phyloP scores from a whole-genome alignment of 805 yeast genomes.

The Candida multigemmis region DNA sequence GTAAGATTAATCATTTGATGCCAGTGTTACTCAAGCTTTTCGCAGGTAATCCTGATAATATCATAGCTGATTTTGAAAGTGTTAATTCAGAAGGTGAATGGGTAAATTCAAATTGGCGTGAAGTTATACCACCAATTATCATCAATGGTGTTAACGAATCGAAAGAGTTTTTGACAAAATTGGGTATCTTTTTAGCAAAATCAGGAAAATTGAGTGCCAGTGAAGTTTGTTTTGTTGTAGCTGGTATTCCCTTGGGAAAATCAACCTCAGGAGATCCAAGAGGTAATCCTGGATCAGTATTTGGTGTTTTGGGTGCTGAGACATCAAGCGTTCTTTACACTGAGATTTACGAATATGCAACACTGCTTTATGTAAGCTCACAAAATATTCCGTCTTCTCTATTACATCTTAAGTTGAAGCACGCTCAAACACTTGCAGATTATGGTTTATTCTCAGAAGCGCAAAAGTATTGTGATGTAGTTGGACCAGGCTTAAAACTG shows the following conservation, averaged over 20 bases:
- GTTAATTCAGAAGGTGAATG: slow-evolving; percentile 36
- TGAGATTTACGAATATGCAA: slow-evolving; percentile 61
- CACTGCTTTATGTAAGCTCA: no score
- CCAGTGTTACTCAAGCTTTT: slow-evolving; percentile 55
- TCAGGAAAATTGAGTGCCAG: slow-evolving; percentile 24
- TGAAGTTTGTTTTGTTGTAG: slow-evolving; percentile 36
- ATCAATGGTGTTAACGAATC: slow-evolving; percentile 17
- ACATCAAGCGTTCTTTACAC: slow-evolving; percentile 36
- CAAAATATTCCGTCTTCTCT: slow-evolving; percentile 43
- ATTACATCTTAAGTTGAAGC: slow-evolving; percentile 51
- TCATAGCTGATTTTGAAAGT: slow-evolving; percentile 39
- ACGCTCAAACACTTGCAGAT: slow-evolving; percentile 65
- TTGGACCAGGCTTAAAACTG: slow-evolving; percentile 15
- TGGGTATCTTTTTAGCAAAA: slow-evolving; percentile 37
- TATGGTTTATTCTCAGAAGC: slow-evolving; percentile 50
- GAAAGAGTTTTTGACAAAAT: slow-evolving; percentile 38
- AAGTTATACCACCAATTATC: slow-evolving; percentile 30
- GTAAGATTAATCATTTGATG: slow-evolving; percentile 33
- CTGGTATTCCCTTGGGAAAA: slow-evolving; percentile 32
- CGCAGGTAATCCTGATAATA: slow-evolving; percentile 49
- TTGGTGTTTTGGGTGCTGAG: slow-evolving; percentile 30
- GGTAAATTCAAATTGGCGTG: slow-evolving; percentile 46
- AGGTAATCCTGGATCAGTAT: slow-evolving; percentile 20
- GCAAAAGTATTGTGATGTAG: slow-evolving; percentile 51
- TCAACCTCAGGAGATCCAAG: slow-evolving; percentile 18